Evolutionary conservation across 257 asterid genomes (phyloP).

Genomic region (Paulownia fortunei): DNA sequence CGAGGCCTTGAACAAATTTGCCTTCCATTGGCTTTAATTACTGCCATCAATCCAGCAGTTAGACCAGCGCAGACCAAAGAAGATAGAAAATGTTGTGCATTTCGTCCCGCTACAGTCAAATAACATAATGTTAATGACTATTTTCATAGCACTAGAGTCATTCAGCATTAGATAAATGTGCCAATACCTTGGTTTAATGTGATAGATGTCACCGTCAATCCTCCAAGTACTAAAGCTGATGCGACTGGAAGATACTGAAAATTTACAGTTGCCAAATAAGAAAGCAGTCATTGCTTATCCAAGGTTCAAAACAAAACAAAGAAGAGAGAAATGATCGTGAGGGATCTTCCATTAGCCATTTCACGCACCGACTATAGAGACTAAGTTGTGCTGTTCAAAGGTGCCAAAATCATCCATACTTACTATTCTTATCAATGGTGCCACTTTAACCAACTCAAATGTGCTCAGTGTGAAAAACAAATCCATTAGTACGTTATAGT

Average conservation of each 20-base stretch:
- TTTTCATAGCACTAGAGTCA: not conserved
- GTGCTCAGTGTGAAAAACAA: no score
- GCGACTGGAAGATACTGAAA: constrained; percentile 97
- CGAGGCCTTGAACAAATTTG: constrained; percentile 96
- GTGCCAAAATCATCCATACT: no score
- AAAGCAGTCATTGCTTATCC: constrained; percentile 27
- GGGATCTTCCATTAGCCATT: no score
- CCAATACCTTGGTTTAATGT: constrained; percentile 84
- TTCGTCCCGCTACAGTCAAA: constrained; percentile 65
- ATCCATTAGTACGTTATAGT: no score
- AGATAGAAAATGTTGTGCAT: constrained; percentile 58
- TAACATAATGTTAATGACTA: not conserved
- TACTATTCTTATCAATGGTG: no score
- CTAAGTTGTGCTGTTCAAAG: no score
- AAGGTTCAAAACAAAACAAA: not conserved
- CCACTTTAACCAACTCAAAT: no score
- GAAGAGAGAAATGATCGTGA: not conserved
- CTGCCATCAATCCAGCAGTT: constrained; percentile 83
- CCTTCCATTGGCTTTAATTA: constrained; percentile 86
- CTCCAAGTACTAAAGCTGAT: constrained; percentile 92
- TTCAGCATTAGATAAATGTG: not conserved
- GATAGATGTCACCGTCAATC: constrained; percentile 85
- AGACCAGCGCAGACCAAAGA: constrained; percentile 80
- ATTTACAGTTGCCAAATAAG: constrained; percentile 9
- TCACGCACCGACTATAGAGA: no score